Conservation (phyloP, 495 filamentous ascomycete genomes). For the Neurospora sp. region DNA sequence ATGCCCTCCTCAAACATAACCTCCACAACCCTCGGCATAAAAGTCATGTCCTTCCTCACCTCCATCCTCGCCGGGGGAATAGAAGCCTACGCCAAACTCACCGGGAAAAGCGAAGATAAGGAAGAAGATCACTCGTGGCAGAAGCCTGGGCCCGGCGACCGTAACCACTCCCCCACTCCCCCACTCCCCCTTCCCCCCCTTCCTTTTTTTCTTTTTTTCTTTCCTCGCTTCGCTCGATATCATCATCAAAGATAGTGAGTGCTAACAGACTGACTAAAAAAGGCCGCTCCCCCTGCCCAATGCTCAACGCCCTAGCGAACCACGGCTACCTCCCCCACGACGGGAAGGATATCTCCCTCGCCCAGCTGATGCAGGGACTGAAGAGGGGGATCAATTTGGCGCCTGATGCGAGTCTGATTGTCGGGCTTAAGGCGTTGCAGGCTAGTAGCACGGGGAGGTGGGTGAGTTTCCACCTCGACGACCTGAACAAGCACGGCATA, state of each 20-base stretch:
- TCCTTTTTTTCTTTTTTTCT: not conserved
- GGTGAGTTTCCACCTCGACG: constrained; percentile 21
- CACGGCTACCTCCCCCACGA: constrained; percentile 46
- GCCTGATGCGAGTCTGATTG: no score
- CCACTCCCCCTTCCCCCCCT: no score
- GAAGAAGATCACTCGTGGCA: constrained; percentile 7
- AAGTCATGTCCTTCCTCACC: not conserved
- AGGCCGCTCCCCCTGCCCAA: constrained; percentile 38
- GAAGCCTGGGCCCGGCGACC: constrained; percentile 6
- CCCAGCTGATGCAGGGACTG: constrained; percentile 13
- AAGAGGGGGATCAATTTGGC: constrained; percentile 19
- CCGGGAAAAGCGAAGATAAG: not conserved
- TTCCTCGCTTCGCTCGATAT: not conserved
- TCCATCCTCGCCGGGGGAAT: not conserved
- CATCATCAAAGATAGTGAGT: not conserved
- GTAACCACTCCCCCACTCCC: not conserved
- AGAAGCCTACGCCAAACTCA: not conserved
- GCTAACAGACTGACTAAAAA: not conserved
- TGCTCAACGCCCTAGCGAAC: constrained; percentile 48
- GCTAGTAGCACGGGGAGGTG: no score
- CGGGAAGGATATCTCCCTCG: constrained; percentile 29
- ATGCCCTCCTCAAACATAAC: not conserved
- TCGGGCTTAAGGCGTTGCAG: no score
- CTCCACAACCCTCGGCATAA: not conserved
- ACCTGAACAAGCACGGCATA: constrained; percentile 19